These are phyloP conservation scores for Phytophthora boehmeriae DNA, from an alignment of 352 stramenopile genomes.

Conservation along the genomic window DNA sequence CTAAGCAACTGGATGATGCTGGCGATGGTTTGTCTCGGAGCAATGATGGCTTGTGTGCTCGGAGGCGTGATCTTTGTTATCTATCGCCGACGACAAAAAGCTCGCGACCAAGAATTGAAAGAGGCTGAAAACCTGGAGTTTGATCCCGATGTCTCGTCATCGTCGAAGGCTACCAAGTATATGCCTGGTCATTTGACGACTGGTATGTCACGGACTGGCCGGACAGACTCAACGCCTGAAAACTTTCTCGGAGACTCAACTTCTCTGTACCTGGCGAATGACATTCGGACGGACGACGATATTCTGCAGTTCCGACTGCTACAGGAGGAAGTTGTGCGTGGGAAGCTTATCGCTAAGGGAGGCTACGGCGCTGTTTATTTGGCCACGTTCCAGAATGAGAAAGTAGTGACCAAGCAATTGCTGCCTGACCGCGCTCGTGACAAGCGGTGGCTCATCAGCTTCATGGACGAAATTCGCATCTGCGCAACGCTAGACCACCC, in stretches of 20 bases:
- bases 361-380: constrained; percentile 70
- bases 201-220: constrained; percentile 28
- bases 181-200: constrained; percentile 21
- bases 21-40: constrained; percentile 41
- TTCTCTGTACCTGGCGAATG: constrained; percentile 45
- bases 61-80: constrained; percentile 36
- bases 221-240: constrained; percentile 28
- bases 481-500: constrained; percentile 46
- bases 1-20: constrained; percentile 53
- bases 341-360: constrained; percentile 47
- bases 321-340: constrained; percentile 52
- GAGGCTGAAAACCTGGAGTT: constrained; percentile 31
- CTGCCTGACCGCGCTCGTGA: constrained; percentile 38
- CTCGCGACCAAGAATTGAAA: constrained; percentile 32
- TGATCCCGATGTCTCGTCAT: constrained; percentile 23
- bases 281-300: constrained; percentile 70
- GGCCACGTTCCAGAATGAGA: constrained; percentile 44
- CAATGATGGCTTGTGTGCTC: constrained; percentile 32
- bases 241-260: constrained; percentile 21
- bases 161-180: constrained; percentile 38
- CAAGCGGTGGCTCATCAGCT: constrained; percentile 36
- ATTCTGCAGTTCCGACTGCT: constrained; percentile 57
- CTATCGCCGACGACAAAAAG: constrained; percentile 28
- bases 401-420: constrained; percentile 58
- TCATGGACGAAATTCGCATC: constrained; percentile 55